Percentiles rank a stretch among this genome's conserved stretches.
These are phyloP conservation scores for Suillus clintonianus DNA, from an alignment of 768 basidiomycete species.

Conservation along the genomic window DNA sequence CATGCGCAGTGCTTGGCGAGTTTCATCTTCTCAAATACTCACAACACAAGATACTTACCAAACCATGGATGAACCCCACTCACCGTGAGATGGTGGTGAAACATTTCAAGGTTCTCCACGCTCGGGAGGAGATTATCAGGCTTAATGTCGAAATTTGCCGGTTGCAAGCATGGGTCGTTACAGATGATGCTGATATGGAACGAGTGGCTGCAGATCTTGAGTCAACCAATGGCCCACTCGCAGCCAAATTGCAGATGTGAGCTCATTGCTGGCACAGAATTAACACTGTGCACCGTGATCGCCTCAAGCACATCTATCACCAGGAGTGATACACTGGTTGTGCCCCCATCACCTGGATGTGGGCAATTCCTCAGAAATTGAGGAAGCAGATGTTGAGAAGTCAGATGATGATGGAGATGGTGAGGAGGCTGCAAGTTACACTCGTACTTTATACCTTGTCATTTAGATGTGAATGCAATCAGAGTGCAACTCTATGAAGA, in stretches of 20 bases:
- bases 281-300: neutral
- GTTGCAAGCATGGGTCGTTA: conserved; percentile 14
- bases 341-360: neutral
- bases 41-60: conserved; percentile 24
- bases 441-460: too few species aligned
- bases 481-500: too few species aligned
- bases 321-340: neutral
- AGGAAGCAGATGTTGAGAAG: too few species aligned
- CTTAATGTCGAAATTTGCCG: conserved; percentile 27
- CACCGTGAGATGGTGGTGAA: conserved; percentile 33
- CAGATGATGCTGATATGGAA: conserved; percentile 16
- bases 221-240: neutral
- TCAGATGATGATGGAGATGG: too few species aligned
- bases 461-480: too few species aligned
- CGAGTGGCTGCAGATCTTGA: neutral
- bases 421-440: too few species aligned
- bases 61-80: conserved; percentile 38
- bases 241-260: neutral
- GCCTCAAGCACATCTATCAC: neutral
- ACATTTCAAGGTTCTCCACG: conserved; percentile 30
- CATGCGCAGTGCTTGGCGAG: neutral
- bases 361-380: too few species aligned
- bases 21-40: too few species aligned
- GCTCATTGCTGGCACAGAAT: neutral
- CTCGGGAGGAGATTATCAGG: conserved; percentile 32